phyloP scores from a whole-genome alignment of 83 land plant species.

The Larix sibirica region DNA sequence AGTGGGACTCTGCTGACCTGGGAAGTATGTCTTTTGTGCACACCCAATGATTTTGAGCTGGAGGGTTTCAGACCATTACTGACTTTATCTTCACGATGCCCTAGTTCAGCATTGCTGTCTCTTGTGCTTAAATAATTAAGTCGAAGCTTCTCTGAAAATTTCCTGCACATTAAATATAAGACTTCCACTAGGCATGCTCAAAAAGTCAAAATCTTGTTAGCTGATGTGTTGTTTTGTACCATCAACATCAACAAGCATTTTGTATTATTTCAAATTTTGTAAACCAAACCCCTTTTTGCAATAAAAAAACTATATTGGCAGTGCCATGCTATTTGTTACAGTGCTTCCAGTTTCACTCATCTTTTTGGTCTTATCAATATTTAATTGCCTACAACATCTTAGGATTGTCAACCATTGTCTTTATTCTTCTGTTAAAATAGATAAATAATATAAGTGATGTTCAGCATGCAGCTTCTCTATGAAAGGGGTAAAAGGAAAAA shows the following conservation, averaged over 20 bases:
- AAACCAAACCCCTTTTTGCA: not conserved
- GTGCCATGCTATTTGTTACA: constrained; percentile 3
- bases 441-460: too few relatives aligned
- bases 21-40: too few relatives aligned
- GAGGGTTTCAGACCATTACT: too few relatives aligned
- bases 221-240: not conserved
- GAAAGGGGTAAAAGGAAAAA: too few relatives aligned
- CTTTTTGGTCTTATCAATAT: not conserved
- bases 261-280: not conserved
- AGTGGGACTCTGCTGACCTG: constrained; percentile 11
- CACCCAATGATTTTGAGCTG: too few relatives aligned
- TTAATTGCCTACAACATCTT: constrained; percentile 1
- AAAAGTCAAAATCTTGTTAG: constrained; percentile 1
- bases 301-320: not conserved
- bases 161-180: constrained; percentile 1
- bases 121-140: not conserved
- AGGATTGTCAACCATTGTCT: constrained; percentile 2
- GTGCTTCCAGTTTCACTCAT: not conserved
- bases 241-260: not conserved
- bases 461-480: too few relatives aligned
- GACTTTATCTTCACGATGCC: too few relatives aligned
- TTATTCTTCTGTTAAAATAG: not conserved
- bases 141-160: constrained; percentile 5
- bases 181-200: constrained; percentile 9
- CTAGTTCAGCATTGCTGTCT: too few relatives aligned